Evolutionary conservation across 805 yeast species (phyloP).

Genomic region (Kazachstania africana): DNA sequence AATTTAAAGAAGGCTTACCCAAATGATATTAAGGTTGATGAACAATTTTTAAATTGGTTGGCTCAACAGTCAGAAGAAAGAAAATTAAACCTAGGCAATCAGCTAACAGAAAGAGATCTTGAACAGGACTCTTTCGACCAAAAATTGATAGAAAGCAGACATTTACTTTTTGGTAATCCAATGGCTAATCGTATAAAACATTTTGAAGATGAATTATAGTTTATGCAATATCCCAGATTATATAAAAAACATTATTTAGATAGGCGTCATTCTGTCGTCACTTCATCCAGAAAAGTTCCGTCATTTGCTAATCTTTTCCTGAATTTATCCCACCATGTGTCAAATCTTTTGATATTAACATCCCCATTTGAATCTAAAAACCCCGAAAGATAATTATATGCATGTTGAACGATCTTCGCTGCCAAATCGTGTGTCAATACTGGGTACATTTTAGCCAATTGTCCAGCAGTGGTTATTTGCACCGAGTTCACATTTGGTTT

Average conservation of each 20-base stretch:
- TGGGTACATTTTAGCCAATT: slow-evolving; percentile 28
- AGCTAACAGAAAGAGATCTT: slow-evolving; percentile 19
- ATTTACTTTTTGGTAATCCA: slow-evolving; percentile 67
- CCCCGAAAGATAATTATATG: slow-evolving; percentile 84
- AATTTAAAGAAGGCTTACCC: slow-evolving; percentile 24
- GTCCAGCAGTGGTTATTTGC: slow-evolving; percentile 18
- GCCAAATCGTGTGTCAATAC: slow-evolving; percentile 52
- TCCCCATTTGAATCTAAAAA: slow-evolving; percentile 70
- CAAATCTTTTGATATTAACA: slow-evolving; percentile 79
- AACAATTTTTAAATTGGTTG: slow-evolving; percentile 54
- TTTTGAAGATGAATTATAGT: slow-evolving; percentile 6
- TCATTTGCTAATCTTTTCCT: slow-evolving; percentile 62
- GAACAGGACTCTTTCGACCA: slow-evolving; percentile 28
- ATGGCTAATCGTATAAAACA: slow-evolving; percentile 51
- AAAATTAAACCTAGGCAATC: slow-evolving; percentile 14
- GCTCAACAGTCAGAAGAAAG: slow-evolving; percentile 32
- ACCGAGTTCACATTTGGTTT: slow-evolving; percentile 10
- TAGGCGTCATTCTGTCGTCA: slow-evolving; percentile 21
- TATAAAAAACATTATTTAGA: background rate
- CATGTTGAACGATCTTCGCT: slow-evolving; percentile 79
- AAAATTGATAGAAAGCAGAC: slow-evolving; percentile 39
- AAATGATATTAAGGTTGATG: slow-evolving; percentile 24
- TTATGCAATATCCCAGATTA: background rate
- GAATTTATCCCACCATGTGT: slow-evolving; percentile 93
- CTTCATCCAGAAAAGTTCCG: slow-evolving; percentile 64